Conservation (phyloP, 2,329 filamentous ascomycete species). For the Sporothrix euskadiensis region DNA sequence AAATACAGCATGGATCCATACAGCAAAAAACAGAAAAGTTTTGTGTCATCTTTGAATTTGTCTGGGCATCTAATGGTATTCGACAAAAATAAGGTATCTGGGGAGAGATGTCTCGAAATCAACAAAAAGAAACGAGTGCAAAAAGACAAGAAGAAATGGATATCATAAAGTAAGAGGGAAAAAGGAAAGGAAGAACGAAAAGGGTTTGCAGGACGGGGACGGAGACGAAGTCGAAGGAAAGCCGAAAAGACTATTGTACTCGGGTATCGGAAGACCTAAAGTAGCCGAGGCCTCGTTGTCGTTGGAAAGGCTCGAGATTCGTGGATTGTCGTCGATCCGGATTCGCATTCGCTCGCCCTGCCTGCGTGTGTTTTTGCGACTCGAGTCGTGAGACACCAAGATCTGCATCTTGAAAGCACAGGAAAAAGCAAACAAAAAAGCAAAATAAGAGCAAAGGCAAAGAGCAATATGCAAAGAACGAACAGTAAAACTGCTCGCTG, state of each 20-base stretch:
- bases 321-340: neutral
- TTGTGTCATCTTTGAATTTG: conserved; percentile 13
- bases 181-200: conserved; percentile 24
- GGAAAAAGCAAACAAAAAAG: neutral
- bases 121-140: neutral
- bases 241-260: neutral
- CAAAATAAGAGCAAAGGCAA: neutral
- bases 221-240: neutral
- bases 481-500: neutral
- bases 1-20: neutral
- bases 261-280: neutral
- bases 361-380: neutral
- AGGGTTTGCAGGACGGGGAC: neutral
- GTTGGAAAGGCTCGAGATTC: neutral
- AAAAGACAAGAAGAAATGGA: conserved; percentile 24
- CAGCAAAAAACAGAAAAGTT: neutral
- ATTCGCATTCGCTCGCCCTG: neutral
- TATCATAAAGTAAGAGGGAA: conserved; percentile 30
- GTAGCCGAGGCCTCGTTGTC: neutral
- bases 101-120: conserved; percentile 7
- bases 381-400: neutral
- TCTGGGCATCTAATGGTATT: conserved; percentile 29
- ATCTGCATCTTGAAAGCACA: neutral
- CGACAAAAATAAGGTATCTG: conserved; percentile 19
- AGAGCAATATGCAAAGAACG: neutral